Base-by-base conservation (phyloP, 768 basidiomycete species). In the Pleurotus citrinopileatus region DNA sequence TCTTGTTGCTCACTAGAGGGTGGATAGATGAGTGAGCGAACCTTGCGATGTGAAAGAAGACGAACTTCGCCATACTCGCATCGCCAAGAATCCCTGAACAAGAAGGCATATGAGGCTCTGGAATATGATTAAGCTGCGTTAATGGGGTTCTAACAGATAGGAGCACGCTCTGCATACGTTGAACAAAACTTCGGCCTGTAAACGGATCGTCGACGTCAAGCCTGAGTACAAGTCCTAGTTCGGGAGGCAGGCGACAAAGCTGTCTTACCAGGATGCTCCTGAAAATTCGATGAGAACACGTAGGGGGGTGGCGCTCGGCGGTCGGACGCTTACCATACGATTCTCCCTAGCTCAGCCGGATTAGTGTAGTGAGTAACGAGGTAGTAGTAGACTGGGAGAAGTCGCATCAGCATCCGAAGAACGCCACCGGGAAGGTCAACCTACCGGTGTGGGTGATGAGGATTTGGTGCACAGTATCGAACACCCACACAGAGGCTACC, bases 101-200 rank as follows among this genome's bases (percentile, higher is more conserved):
- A 83, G 63, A n/a, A 82, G 61, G 3, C 79, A 79, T 42, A 80
- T 78, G 45, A 82, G 71, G 3, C 77, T 79, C 80, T 82, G 37
- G n/a, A 9, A 42, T 28, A 34, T 10, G 23, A 19, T 10, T 10
- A 38, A 53, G 52, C 23, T 34, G 51, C 34, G 15, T 43, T 19
- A 22, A 40, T 36, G 17, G 38, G 9, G 7, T 7, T 10, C 46
- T 29, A 37, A 13, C 23, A 34, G n/a, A 34, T 34, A 19, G 19
- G 19, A 22, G 59, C 72, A 55, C 57, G 29, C 32, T 34, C 8
- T 12, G 27, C 48, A 12, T 51, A 80, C 82, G 59, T 80, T 82
- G 63, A 82, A 82, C 29, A 82, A 60, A 10, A 83, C 81, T 65
- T 83, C 82, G 19, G 80, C 73, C 80, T 82, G 52, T 19, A n/a